Base-by-base conservation (phyloP, 352 stramenopile genomes). In the Achlya hypogyna region DNA sequence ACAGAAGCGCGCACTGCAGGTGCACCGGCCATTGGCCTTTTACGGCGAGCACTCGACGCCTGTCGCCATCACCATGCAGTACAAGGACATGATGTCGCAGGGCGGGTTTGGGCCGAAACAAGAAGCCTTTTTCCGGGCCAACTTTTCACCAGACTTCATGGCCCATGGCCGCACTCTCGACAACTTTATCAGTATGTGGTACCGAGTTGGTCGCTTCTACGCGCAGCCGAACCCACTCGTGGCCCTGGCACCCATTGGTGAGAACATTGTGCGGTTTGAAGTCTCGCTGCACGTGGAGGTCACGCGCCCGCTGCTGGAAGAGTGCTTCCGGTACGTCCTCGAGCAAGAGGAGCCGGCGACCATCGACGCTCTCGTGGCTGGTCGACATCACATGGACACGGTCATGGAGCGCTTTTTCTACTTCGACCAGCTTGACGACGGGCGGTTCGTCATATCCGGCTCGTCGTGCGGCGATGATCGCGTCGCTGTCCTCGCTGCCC, bases 71-170 rank as follows among this genome's bases (percentile, higher is more conserved):
- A 31, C 29, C 10, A 38, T 51, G 18, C 31, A 64, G 54, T 64
- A 64, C 18, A 64, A 34, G 23, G 34, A 64, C 2, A 22, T 52
- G 28, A 51, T 64, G 12, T 51, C 31, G 32, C 14, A 52, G 9
- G 14, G 23, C 40, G 35, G 10, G 18, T 64, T 45, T 23, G 54
- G 54, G 0, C 20, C 45, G 8, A 25, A 10, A 5, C 54, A 64
- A 32, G 40, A 51, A 5, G 6, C 12, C 27, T 64, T 64, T 38
- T 22, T 64, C 18, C 54, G 54, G 20, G 22, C 40, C 22, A 38
- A 16, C 54, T 64, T 64, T 23, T 51, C 54, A 23, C 54, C 54
- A 2, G 16, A 29, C n/a, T 64, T 64, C 27, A 64, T 38, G 16
- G n/a, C 29, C 34, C 45, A 64, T 28, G 23, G 16, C 29, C 16